Percentiles rank a stretch among this genome's conserved stretches.
These are phyloP conservation scores for Microdochium paspali DNA, from an alignment of 2,329 filamentous ascomycete genomes.

Conservation along the genomic window DNA sequence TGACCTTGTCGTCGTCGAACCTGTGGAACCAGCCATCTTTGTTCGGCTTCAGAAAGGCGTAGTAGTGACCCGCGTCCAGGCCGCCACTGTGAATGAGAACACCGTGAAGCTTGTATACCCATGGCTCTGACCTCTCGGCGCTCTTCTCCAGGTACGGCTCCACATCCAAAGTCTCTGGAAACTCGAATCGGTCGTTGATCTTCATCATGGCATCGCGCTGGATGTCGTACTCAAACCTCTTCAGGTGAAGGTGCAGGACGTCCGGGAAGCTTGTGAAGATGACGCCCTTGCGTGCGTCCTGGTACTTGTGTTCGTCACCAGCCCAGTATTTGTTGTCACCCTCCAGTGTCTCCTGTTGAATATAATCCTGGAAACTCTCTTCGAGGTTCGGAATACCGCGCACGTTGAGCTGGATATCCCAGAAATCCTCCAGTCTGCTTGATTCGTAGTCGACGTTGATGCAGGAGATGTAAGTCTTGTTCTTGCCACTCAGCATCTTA, in stretches of 20 bases:
- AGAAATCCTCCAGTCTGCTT: constrained; percentile 91
- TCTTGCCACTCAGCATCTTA: constrained; percentile 91
- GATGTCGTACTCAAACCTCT: constrained; percentile 97
- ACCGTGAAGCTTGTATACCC: constrained; percentile 86
- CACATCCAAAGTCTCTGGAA: constrained; percentile 75
- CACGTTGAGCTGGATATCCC: constrained; percentile 97
- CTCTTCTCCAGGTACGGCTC: constrained; percentile 79
- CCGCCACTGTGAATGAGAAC: constrained; percentile 96
- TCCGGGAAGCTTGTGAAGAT: constrained; percentile 95
- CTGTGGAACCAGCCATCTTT: constrained; percentile 94
- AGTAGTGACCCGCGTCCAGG: constrained; percentile 95
- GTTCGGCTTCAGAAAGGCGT: constrained; percentile 88
- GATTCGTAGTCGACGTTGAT: constrained; percentile 98
- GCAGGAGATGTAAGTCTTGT: constrained; percentile 97
- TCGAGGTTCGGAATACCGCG: constrained; percentile 86
- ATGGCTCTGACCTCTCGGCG: constrained; percentile 80
- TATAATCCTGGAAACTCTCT: constrained; percentile 92
- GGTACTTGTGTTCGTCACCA: constrained; percentile 77
- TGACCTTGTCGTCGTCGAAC: constrained; percentile 95
- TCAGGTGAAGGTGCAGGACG: constrained; percentile 88
- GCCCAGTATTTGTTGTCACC: constrained; percentile 98
- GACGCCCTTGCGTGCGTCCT: constrained; percentile 95
- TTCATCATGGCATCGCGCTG: constrained; percentile 98
- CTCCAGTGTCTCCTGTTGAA: constrained; percentile 92
- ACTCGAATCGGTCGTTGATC: constrained; percentile 88